phyloP scores from a whole-genome alignment of 1,284 basidiomycete species.

The Naganishia sp. region DNA sequence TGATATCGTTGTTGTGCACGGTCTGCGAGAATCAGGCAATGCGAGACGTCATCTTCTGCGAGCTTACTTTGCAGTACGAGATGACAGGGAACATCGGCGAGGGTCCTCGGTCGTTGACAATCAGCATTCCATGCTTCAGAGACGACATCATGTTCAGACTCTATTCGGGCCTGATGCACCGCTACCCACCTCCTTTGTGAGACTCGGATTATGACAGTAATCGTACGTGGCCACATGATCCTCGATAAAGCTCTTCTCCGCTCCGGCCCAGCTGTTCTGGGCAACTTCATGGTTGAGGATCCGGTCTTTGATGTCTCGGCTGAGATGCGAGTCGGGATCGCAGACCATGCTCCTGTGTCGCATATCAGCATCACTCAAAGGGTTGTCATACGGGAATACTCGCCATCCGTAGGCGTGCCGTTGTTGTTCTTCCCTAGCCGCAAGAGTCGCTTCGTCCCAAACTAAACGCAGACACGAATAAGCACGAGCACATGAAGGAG shows the following conservation, averaged over 20 bases:
- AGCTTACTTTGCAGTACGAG: conserved; percentile 1
- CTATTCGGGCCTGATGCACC: not conserved
- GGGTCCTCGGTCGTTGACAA: conserved; percentile 28
- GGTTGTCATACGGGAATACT: not conserved
- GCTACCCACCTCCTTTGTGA: conserved; percentile 40
- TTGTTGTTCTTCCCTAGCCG: not conserved
- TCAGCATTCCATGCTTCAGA: conserved; percentile 28
- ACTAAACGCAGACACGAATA: conserved; percentile 1
- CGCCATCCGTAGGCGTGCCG: conserved; percentile 8
- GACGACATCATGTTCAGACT: not conserved
- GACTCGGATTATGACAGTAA: conserved; percentile 46
- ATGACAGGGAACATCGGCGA: not conserved
- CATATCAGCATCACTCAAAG: not conserved
- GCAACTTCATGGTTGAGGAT: conserved; percentile 7
- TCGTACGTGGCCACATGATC: conserved; percentile 44
- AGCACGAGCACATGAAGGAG: not conserved
- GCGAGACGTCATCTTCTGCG: too few species aligned
- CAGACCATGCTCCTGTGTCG: conserved; percentile 5
- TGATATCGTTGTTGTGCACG: conserved; percentile 43
- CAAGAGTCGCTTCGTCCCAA: conserved; percentile 16
- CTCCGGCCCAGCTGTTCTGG: conserved; percentile 35
- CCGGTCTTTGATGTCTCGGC: not conserved
- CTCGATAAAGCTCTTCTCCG: conserved; percentile 42
- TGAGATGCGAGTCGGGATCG: not conserved
- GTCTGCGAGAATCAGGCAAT: conserved; percentile 27